Base-by-base conservation (phyloP, 169 alveolate genomes). In the Fabrea salina region DNA sequence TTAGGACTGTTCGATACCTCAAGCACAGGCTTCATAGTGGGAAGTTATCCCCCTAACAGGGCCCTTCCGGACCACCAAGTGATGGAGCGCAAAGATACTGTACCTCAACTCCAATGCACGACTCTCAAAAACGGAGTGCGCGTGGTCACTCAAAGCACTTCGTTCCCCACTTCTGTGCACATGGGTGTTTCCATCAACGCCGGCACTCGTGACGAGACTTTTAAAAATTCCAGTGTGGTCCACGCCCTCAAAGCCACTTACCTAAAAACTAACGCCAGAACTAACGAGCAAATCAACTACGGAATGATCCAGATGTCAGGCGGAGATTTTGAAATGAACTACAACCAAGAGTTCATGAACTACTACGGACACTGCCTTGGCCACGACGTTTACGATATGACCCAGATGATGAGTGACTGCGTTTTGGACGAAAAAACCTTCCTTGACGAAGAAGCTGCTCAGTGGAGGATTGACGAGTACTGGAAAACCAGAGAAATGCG, bases 151-250 rank as follows among this genome's bases (percentile, higher is more conserved):
- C 64, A 68, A 44, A 43, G 35, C 39, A 33, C 66, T 19, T 13
- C 30, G 11, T 68, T 41, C 37, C 78, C 78, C 3, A 39, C 64
- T 2, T 16, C 7, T 13, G 78, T 68, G n/a, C 7, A 19, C 27
- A 25, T 82, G 37, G 92, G 92, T 27, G 79, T 91, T 57, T 83
- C 87, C 27, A 68, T 91, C 41, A 86, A 91, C 54, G 92, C 87
- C 33, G 95, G 95, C 33, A 86, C 93, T 11, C 87, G 95, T 82
- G 95, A 91, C 75, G 95, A 91, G 74, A 87, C 92, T 57, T 44
- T 27, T 25, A 90, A 91, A 53, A 87, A 90, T 39, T 87, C 92
- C 25, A 93, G 95, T 22, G 51, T 91, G 16, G 67, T 82, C 44
- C 75, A 86, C 16, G 86, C 93, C 7, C 66, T 91, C 19, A 87